Base-by-base conservation (phyloP, 257 asterid species). In the Craterostigma plantagineum region DNA sequence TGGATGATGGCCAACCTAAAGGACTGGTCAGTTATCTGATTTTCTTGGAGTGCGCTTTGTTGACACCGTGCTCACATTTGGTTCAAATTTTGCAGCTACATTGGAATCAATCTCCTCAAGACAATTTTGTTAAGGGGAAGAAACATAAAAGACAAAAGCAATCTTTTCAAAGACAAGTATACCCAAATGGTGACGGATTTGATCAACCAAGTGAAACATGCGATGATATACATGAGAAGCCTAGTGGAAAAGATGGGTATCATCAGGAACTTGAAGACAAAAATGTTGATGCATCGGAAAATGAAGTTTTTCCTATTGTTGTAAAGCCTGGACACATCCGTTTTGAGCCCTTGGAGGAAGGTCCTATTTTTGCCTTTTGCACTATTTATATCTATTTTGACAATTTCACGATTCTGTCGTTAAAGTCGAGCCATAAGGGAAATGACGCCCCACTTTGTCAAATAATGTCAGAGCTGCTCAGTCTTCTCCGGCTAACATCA, bases 271-370 rank as follows among this genome's bases (percentile, higher is more conserved):
- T 38, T 36, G 14, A 60, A 46, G 63, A 50, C 47, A 69, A 63
- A 52, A 67, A 56, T 44, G 46, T 43, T 49, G 56, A 48, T 57
- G 58, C 47, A 10, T 34, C 61, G 30, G 93, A 71, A 50, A 59
- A 63, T 45, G 76, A 77, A 65, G 65, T 76, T 69, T 76, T 79
- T 71, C 92, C 94, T 36, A 47, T 75, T 54, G 67, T 61, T 48
- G 50, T 77, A 53, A 83, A 91, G 74, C 99, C 96, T 14, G 96
- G 99, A 45, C 92, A 90, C 59, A 80, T 90, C 55, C 94, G 99
- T 46, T 90, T 83, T 69, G 95, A 77, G 69, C 74, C 86, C 36
- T 50, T 67, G 55, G 94, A 61, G 30, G 59, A 73, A 70, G 99
- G 95, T 90, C 33, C 8, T 45, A 38, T 48, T 46, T 62, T 52